Percentiles rank a stretch among this genome's conserved stretches.
These are phyloP conservation scores for Trichomonascaceae sp. DNA, from an alignment of 1,139 yeast genomes.

Conservation along the genomic window DNA sequence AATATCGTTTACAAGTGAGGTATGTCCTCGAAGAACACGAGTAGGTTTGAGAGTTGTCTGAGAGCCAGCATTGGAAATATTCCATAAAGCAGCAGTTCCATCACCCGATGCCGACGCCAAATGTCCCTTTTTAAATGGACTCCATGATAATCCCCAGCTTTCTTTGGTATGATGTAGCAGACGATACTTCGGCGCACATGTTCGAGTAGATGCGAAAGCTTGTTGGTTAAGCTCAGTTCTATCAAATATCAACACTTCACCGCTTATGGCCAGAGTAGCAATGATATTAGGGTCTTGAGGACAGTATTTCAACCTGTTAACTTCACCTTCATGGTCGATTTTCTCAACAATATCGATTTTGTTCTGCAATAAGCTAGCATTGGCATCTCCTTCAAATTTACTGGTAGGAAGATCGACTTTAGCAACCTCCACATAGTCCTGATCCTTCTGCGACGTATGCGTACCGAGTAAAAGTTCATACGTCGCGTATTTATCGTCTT, in stretches of 20 bases:
- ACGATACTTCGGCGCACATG: conserved; percentile 18
- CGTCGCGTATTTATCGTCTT: conserved; percentile 24
- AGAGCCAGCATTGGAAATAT: conserved; percentile 27
- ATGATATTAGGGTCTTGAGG: conserved; percentile 64
- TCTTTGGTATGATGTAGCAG: conserved; percentile 58
- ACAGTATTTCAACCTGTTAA: conserved; percentile 77
- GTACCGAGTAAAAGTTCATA: conserved; percentile 63
- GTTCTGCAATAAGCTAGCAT: conserved; percentile 21
- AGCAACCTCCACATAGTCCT: conserved; percentile 70
- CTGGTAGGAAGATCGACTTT: conserved; percentile 60
- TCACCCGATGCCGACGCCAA: conserved; percentile 65
- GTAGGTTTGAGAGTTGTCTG: conserved; percentile 19
- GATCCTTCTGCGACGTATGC: conserved; percentile 74
- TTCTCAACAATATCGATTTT: conserved; percentile 55
- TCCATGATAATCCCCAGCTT: conserved; percentile 73
- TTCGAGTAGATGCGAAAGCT: conserved; percentile 13
- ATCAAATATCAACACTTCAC: conserved; percentile 65
- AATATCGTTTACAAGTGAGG: conserved; percentile 36
- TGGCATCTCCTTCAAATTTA: conserved; percentile 14
- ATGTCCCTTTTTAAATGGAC: conserved; percentile 33
- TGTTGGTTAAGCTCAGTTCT: conserved; percentile 29
- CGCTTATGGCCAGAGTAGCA: conserved; percentile 74
- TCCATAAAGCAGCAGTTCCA: conserved; percentile 64
- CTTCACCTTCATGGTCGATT: conserved; percentile 35
- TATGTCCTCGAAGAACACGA: conserved; percentile 22